phyloP scores from a whole-genome alignment of 805 yeast species.

The Pichia thaimueangensis region DNA sequence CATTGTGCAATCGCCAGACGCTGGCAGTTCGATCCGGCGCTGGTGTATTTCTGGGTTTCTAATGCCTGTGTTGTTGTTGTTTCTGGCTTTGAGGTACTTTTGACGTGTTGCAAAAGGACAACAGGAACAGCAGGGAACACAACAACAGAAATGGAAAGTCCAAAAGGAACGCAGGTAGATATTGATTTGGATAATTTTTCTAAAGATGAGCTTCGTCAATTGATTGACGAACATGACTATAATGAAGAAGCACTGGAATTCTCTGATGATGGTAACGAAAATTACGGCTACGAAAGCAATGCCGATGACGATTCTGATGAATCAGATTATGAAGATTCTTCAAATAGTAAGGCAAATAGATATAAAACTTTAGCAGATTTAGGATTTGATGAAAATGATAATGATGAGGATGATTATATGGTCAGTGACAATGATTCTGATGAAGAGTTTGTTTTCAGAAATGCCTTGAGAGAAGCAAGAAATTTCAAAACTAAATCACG shows the following conservation, averaged over 20 bases:
- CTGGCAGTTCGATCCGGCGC: too few species aligned
- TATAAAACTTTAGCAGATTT: constrained; percentile 20
- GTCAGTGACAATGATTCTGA: constrained; percentile 31
- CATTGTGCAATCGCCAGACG: too few species aligned
- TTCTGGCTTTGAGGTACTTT: too few species aligned
- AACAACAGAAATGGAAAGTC: too few species aligned
- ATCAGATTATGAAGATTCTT: constrained; percentile 17
- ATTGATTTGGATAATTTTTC: constrained; percentile 20
- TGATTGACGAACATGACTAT: constrained; percentile 21
- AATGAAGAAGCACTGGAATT: constrained; percentile 33
- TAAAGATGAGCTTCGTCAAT: constrained; percentile 22
- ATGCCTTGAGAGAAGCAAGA: constrained; percentile 62
- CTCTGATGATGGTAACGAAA: constrained; percentile 22
- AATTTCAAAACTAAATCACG: constrained; percentile 49
- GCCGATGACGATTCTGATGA: constrained; percentile 9
- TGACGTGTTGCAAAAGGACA: too few species aligned
- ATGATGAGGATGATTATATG: constrained; percentile 23
- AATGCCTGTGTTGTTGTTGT: too few species aligned
- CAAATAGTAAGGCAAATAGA: constrained; percentile 15
- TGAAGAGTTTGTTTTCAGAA: constrained; percentile 45
- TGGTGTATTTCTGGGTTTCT: too few species aligned
- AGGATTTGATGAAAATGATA: constrained; percentile 25
- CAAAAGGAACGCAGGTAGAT: constrained; percentile 3
- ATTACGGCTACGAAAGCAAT: constrained; percentile 13
- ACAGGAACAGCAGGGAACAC: too few species aligned